These are phyloP conservation scores for Gypsophila paniculata DNA, from an alignment of 179 eudicot species.

Conservation along the genomic window DNA sequence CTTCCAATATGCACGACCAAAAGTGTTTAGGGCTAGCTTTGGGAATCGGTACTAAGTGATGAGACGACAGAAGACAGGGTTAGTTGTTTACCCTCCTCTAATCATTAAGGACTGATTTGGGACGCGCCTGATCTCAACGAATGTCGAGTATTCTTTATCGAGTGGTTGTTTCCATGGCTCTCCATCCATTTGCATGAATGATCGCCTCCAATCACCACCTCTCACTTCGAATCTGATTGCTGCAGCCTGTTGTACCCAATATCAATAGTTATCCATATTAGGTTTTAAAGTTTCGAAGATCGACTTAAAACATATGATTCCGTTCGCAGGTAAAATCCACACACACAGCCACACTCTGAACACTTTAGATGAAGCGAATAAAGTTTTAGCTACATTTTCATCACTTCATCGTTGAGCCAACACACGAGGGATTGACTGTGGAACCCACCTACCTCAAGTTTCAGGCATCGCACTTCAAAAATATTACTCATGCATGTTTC, in stretches of 20 bases:
- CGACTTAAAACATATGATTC: neutral
- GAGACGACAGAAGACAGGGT: neutral
- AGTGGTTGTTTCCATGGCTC: slow-evolving; percentile 98
- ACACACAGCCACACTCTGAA: too few relatives aligned
- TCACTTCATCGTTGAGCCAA: too few relatives aligned
- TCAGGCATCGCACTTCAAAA: too few relatives aligned
- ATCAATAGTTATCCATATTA: neutral
- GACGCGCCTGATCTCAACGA: slow-evolving; percentile 70
- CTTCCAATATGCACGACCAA: neutral
- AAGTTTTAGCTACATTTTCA: too few relatives aligned
- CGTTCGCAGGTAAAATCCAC: neutral
- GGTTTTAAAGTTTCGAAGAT: too few relatives aligned
- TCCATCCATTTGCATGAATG: slow-evolving; percentile 87
- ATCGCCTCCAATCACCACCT: slow-evolving; percentile 78
- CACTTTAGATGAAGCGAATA: too few relatives aligned
- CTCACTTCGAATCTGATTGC: slow-evolving; percentile 73
- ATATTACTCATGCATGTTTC: neutral
- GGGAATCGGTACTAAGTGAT: neutral
- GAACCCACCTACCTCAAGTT: too few relatives aligned
- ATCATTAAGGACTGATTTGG: slow-evolving; percentile 72
- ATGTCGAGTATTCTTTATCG: slow-evolving; percentile 59
- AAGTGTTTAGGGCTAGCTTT: neutral
- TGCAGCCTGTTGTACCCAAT: slow-evolving; percentile 51
- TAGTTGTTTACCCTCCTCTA: slow-evolving; percentile 34
- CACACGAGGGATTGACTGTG: too few relatives aligned